Base-by-base conservation (phyloP, 208 protist species). In the Tritrichomonas musculus region DNA sequence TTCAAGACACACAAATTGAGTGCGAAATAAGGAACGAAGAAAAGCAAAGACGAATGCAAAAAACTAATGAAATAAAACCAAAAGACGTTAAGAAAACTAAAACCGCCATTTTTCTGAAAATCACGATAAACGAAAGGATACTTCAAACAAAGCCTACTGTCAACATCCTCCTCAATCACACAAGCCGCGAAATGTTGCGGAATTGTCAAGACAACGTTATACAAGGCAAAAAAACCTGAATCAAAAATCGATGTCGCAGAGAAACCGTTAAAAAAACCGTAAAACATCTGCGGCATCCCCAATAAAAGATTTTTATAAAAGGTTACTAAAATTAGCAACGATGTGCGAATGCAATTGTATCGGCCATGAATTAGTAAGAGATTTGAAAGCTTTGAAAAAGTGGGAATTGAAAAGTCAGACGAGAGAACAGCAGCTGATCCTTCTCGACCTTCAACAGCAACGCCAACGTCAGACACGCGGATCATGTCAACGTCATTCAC, bases 401-500 rank as follows among this genome's bases (percentile, higher is more conserved):
- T 50, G 27, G 82, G 50, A 92, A 92, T 92, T 1, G 82, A 92
- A 66, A 69, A 92, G 25, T 92, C 82, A 64, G 50, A 66, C 1
- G 44, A 33, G 27, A 57, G 25, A 69, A 92, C 82, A 66, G 82
- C 82, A 33, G 41, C 82, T 14, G 82, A 69, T 33, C 82, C 82
- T 66, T 92, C 82, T 47, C 47, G n/a, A 9, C 82, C 82, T 69
- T 69, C 82, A 92, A 92, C 55, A 60, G 98, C 98, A 64, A 99
- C 96, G 60, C 98, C 97, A 33, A 98, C 97, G 94, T 99, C 96
- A 72, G 97, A 97, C 0, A 96, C 97, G 11, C 94, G 92, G 75
- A 98, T 98, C 98, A 99, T 99, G 17, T 95, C 95, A 5, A 99
- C 98, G 94, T 99, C 98, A 95, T 99, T 99, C 75, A 97, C 98